These are phyloP conservation scores for Nakazawaea sp. DNA, from an alignment of 805 yeast genomes.

Conservation along the genomic window DNA sequence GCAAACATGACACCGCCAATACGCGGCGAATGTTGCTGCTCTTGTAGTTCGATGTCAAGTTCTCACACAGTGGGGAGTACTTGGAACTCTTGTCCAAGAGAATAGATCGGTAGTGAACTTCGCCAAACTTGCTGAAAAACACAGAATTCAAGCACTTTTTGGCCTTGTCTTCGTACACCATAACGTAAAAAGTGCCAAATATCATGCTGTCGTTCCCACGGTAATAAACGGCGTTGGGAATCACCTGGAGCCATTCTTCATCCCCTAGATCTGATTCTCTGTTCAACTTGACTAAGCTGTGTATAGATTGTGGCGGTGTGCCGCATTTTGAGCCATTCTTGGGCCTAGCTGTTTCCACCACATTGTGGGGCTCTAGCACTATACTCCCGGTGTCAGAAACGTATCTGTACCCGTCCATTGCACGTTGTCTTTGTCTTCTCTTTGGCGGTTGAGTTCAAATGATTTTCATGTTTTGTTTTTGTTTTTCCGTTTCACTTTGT, in stretches of 20 bases:
- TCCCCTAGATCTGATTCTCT: neutral
- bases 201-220: constrained; percentile 40
- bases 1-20: constrained; percentile 66
- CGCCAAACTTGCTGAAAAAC: constrained; percentile 61
- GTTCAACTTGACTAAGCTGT: constrained; percentile 5
- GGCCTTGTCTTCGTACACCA: constrained; percentile 42
- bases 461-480: no score
- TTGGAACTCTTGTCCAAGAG: constrained; percentile 54
- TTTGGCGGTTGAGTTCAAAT: no score
- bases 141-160: constrained; percentile 40
- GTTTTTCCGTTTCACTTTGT: no score
- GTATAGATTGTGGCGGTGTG: no score
- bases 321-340: no score
- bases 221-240: constrained; percentile 46
- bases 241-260: constrained; percentile 31
- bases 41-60: constrained; percentile 42
- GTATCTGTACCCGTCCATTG: no score
- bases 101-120: constrained; percentile 49
- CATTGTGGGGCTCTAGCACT: no score
- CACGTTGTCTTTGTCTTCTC: no score
- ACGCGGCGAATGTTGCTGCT: constrained; percentile 62
- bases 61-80: constrained; percentile 75
- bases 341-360: no score
- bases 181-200: constrained; percentile 37
- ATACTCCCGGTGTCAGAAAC: no score